Percentiles rank a stretch among this genome's conserved stretches.
These are phyloP conservation scores for Arthrobotrys pseudoclavata DNA, from an alignment of 2,329 filamentous ascomycete genomes.

Conservation along the genomic window DNA sequence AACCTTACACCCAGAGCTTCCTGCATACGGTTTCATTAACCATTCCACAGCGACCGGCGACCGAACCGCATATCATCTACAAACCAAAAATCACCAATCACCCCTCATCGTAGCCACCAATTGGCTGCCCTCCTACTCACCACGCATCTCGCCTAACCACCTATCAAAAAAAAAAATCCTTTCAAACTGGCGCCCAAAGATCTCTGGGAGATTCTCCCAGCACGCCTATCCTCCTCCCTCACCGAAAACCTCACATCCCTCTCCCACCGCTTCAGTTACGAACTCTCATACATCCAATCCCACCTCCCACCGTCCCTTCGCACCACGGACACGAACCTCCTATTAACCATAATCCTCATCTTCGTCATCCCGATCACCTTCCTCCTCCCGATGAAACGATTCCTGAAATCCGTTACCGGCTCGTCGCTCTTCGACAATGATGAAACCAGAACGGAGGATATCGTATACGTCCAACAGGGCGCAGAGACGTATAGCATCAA, in stretches of 20 bases:
- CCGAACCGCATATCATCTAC: neutral
- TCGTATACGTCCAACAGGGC: slow-evolving; percentile 38
- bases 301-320: slow-evolving; percentile 46
- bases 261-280: slow-evolving; percentile 28
- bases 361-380: slow-evolving; percentile 37
- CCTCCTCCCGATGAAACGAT: slow-evolving; percentile 45
- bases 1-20: slow-evolving; percentile 16
- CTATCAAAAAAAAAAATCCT: neutral
- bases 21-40: neutral
- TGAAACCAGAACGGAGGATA: slow-evolving; percentile 28
- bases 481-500: slow-evolving; percentile 27
- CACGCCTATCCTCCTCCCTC: slow-evolving; percentile 51
- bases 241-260: slow-evolving; percentile 38
- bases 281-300: slow-evolving; percentile 46
- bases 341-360: slow-evolving; percentile 31
- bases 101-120: neutral
- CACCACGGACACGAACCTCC: slow-evolving; percentile 23
- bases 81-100: neutral
- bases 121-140: neutral
- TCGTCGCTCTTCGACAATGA: slow-evolving; percentile 42
- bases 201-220: slow-evolving; percentile 57
- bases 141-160: neutral
- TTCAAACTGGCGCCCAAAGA: slow-evolving; percentile 56
- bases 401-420: slow-evolving; percentile 39
- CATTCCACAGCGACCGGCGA: neutral